Conservation (phyloP, 169 alveolate species). For the Plasmodium fragile region DNA sequence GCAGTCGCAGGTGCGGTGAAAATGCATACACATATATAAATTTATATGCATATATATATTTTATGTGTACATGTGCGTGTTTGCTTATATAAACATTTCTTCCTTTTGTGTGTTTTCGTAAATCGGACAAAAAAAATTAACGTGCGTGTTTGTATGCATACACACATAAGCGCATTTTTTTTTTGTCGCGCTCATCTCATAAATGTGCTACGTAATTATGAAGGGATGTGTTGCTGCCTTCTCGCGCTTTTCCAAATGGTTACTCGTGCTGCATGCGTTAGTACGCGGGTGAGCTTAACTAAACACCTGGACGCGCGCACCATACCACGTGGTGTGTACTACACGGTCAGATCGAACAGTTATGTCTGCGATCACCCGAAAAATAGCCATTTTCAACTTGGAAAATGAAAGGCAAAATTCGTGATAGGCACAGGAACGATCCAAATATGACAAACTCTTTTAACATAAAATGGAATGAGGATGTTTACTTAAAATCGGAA, state of each 20-base stretch:
- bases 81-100: background rate
- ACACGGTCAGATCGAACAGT: background rate
- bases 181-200: background rate
- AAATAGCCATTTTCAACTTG: slow-evolving; percentile 6
- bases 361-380: background rate
- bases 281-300: background rate
- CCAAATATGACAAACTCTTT: background rate
- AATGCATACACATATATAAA: background rate
- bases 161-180: background rate
- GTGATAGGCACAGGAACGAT: slow-evolving; percentile 3
- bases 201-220: background rate
- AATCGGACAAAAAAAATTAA: background rate
- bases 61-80: background rate
- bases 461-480: slow-evolving; percentile 8
- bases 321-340: background rate
- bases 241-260: background rate
- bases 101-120: background rate
- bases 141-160: background rate
- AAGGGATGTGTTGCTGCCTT: background rate
- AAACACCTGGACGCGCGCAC: background rate
- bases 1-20: background rate
- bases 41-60: too few species aligned
- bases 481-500: background rate
- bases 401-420: slow-evolving; percentile 12
- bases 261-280: background rate